These are phyloP conservation scores for Calocera viscosa DNA, from an alignment of 768 basidiomycete genomes.

Conservation along the genomic window DNA sequence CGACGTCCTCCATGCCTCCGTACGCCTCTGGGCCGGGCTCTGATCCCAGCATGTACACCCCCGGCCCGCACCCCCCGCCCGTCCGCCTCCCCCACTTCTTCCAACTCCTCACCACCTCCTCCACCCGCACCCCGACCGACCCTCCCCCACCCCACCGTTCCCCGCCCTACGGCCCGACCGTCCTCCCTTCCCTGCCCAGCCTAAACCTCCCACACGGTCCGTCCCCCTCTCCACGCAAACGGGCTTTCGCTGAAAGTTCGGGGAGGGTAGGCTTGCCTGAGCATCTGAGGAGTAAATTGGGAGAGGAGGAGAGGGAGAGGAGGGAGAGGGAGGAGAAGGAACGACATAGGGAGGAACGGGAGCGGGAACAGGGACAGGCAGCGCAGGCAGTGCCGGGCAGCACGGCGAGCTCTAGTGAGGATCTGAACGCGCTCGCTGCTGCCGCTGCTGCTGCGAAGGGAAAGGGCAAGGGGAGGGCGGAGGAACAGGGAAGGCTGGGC, in stretches of 20 bases:
- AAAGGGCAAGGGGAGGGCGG: neutral
- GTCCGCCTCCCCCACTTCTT: neutral
- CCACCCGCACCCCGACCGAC: neutral
- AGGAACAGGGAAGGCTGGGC: neutral
- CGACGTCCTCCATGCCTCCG: no score
- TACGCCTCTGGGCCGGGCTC: no score
- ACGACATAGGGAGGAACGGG: neutral
- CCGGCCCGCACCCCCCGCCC: neutral
- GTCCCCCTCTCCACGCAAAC: neutral
- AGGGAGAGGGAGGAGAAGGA: neutral
- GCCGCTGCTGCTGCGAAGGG: neutral
- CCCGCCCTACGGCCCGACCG: neutral
- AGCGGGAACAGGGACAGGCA: neutral
- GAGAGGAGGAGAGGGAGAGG: neutral
- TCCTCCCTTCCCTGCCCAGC: neutral
- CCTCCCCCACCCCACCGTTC: neutral
- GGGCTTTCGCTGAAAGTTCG: neutral
- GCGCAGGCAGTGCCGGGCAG: no score
- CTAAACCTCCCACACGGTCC: conserved; percentile 4
- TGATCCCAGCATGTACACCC: no score
- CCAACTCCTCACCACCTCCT: neutral
- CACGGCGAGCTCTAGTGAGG: no score
- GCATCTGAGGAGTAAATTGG: neutral
- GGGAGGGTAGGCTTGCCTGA: neutral
- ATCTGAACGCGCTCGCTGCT: neutral